These are phyloP conservation scores for Lenwebbia sp. DNA, from an alignment of 345 rosid genomes.

Conservation along the genomic window DNA sequence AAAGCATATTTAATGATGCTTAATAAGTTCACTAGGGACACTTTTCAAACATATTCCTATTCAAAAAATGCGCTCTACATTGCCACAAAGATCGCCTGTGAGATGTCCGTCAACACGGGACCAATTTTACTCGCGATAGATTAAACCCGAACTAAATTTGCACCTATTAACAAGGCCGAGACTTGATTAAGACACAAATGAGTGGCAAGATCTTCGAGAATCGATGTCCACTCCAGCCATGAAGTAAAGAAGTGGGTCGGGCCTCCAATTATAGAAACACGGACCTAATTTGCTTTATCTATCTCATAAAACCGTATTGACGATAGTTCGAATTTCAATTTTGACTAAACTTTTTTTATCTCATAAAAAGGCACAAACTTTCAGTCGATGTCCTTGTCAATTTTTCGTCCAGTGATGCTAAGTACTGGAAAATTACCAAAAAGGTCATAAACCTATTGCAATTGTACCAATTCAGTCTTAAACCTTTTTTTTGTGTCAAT, in stretches of 20 bases:
- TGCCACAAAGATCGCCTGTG: background rate
- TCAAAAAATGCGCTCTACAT: background rate
- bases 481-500: too few species aligned
- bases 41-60: too few species aligned
- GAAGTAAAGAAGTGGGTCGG: background rate
- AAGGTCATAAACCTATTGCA: too few species aligned
- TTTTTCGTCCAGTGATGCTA: rapidly evolving
- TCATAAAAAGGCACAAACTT: background rate
- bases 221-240: background rate
- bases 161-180: background rate
- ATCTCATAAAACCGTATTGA: background rate
- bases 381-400: rapidly evolving
- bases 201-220: background rate
- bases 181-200: background rate
- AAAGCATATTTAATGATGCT: background rate
- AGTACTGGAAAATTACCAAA: too few species aligned
- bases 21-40: too few species aligned
- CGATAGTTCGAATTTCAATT: background rate
- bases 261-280: background rate
- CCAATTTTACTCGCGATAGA: background rate
- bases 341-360: background rate
- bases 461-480: too few species aligned
- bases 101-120: background rate
- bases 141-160: background rate
- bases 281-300: background rate